Evolutionary conservation across 352 stramenopile genomes (phyloP).

Genomic region (Sclerospora graminicola): DNA sequence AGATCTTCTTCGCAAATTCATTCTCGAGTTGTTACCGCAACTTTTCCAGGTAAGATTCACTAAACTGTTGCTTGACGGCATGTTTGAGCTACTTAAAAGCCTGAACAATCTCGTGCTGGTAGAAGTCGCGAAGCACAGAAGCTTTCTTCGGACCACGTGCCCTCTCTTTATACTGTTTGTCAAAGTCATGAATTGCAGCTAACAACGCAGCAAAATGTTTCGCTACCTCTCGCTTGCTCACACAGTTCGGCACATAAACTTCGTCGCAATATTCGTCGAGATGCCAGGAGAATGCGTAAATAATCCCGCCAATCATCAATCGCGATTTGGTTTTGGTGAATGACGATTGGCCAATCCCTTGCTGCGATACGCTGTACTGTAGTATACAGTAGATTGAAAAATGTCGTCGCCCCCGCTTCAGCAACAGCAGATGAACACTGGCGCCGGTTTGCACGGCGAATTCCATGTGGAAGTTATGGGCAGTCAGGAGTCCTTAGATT

Average conservation of each 20-base stretch:
- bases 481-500: slow-evolving; percentile 72
- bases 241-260: slow-evolving; percentile 39
- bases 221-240: not conserved
- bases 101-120: slow-evolving; percentile 39
- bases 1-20: slow-evolving; percentile 56
- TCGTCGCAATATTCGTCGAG: slow-evolving; percentile 42
- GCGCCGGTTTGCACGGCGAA: slow-evolving; percentile 30
- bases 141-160: slow-evolving; percentile 44
- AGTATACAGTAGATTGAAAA: not conserved
- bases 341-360: no score
- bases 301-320: no score
- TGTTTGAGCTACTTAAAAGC: slow-evolving; percentile 46
- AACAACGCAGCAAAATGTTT: slow-evolving; percentile 34
- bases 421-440: slow-evolving; percentile 17
- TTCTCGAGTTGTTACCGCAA: slow-evolving; percentile 41
- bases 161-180: slow-evolving; percentile 30
- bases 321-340: no score
- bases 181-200: slow-evolving; percentile 43
- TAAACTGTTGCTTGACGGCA: slow-evolving; percentile 39
- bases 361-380: no score
- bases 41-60: slow-evolving; percentile 35
- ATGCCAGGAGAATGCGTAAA: no score
- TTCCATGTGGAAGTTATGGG: slow-evolving; percentile 68
- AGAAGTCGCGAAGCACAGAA: slow-evolving; percentile 44
- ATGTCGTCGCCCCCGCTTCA: slow-evolving; percentile 21